These are phyloP conservation scores for Kazachstania sp. DNA, from an alignment of 1,139 yeast species.

Conservation along the genomic window DNA sequence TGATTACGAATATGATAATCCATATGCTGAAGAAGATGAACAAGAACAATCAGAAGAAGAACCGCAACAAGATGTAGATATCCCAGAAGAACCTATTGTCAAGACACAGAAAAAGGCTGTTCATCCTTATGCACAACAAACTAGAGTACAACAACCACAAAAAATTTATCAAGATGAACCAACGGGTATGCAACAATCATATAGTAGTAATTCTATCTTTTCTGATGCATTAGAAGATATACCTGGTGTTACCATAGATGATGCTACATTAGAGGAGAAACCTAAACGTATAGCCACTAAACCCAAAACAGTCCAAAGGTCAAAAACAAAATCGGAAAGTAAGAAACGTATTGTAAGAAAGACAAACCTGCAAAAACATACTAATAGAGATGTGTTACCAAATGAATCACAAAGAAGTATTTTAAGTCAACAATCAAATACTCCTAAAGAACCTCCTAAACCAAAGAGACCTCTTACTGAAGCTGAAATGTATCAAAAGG, in stretches of 20 bases:
- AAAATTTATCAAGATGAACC: neutral
- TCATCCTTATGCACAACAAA: slow-evolving; percentile 5
- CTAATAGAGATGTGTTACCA: neutral
- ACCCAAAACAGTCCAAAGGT: neutral
- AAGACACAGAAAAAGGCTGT: neutral
- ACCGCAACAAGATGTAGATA: neutral
- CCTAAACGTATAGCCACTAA: neutral
- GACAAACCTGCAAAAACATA: neutral
- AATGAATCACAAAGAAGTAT: neutral
- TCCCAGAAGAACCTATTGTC: slow-evolving; percentile 1
- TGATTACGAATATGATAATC: slow-evolving; percentile 5
- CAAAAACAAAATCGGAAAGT: neutral
- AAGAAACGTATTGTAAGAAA: neutral
- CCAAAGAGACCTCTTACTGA: slow-evolving; percentile 17
- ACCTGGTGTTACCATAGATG: slow-evolving; percentile 5
- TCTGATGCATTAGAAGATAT: slow-evolving; percentile 24
- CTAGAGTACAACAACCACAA: neutral
- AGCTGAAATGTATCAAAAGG: slow-evolving; percentile 30
- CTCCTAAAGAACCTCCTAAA: neutral
- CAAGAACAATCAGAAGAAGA: neutral
- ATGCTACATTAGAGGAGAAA: neutral
- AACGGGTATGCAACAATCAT: slow-evolving; percentile 13
- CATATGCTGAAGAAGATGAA: slow-evolving; percentile 2
- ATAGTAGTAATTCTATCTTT: slow-evolving; percentile 24
- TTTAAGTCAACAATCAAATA: slow-evolving; percentile 3